phyloP scores from a whole-genome alignment of 2,329 filamentous ascomycete species.

The Apiospora koreana region DNA sequence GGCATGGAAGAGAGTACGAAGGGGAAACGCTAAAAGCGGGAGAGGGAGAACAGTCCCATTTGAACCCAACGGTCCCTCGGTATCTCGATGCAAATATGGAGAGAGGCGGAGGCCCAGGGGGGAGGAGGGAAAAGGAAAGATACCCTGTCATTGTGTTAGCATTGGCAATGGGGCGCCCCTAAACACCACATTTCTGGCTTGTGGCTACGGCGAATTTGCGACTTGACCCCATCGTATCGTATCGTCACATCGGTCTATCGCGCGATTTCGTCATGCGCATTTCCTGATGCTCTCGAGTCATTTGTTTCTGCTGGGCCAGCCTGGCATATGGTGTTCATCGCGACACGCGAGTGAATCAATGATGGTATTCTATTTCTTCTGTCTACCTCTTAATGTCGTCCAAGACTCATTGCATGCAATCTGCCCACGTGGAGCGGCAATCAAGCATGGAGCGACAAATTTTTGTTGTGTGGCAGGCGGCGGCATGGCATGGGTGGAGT shows the following conservation, averaged over 20 bases:
- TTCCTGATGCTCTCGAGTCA: too few relatives aligned
- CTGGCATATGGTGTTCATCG: too few relatives aligned
- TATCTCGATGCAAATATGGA: conserved; percentile 6
- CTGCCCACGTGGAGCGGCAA: neutral
- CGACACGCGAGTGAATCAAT: too few relatives aligned
- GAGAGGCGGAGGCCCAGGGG: neutral
- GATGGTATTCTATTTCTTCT: too few relatives aligned
- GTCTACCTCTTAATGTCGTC: too few relatives aligned
- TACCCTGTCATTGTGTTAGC: neutral
- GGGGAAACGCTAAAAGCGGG: neutral
- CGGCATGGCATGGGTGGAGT: neutral
- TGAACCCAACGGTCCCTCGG: neutral
- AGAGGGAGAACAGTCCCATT: neutral
- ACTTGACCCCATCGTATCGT: neutral
- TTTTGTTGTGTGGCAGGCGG: neutral
- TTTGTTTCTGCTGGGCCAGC: neutral
- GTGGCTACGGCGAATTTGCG: neutral
- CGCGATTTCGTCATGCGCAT: neutral
- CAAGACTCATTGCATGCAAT: neutral
- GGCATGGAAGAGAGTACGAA: neutral
- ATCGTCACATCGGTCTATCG: neutral
- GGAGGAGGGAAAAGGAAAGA: neutral
- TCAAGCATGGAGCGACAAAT: neutral
- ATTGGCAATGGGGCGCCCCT: neutral
- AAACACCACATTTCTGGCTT: neutral